A percentile compares a stretch with the other conserved stretches of the same genome.
These are phyloP conservation scores for Amorphotheca resinae DNA, from an alignment of 495 filamentous ascomycete species.

Conservation along the genomic window DNA sequence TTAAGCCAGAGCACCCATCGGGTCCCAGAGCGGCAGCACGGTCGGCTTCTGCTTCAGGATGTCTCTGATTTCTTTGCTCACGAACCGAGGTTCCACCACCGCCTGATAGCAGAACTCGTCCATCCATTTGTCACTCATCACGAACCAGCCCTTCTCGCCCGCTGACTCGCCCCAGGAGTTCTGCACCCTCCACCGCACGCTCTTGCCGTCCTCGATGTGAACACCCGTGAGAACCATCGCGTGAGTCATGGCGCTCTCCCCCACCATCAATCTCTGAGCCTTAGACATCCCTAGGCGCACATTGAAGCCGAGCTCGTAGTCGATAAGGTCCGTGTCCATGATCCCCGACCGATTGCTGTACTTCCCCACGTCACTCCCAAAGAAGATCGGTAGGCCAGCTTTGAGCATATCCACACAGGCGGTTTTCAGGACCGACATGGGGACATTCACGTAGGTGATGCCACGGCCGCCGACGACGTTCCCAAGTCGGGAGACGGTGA, in stretches of 20 bases:
- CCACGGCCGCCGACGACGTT: slow-evolving; percentile 61
- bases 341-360: slow-evolving; percentile 58
- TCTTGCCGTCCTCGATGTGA: slow-evolving; percentile 50
- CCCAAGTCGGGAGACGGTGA: slow-evolving; percentile 66
- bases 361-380: slow-evolving; percentile 79
- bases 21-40: slow-evolving; percentile 73
- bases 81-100: slow-evolving; percentile 64
- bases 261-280: slow-evolving; percentile 52
- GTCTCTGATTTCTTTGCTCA: slow-evolving; percentile 50
- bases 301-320: slow-evolving; percentile 72
- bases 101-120: slow-evolving; percentile 79
- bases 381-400: slow-evolving; percentile 69
- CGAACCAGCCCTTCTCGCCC: slow-evolving; percentile 69
- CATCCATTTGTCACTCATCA: slow-evolving; percentile 83
- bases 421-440: slow-evolving; percentile 55
- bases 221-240: slow-evolving; percentile 85
- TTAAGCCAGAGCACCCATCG: slow-evolving; percentile 71
- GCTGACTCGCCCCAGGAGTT: slow-evolving; percentile 62
- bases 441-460: slow-evolving; percentile 72
- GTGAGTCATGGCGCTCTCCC: slow-evolving; percentile 74
- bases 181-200: slow-evolving; percentile 72
- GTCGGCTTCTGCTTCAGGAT: slow-evolving; percentile 56
- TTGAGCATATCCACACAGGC: slow-evolving; percentile 66
- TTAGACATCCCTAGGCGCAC: slow-evolving; percentile 59
- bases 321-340: slow-evolving; percentile 60